Base-by-base conservation (phyloP, 345 rosid genomes). In the Populus simonii region DNA sequence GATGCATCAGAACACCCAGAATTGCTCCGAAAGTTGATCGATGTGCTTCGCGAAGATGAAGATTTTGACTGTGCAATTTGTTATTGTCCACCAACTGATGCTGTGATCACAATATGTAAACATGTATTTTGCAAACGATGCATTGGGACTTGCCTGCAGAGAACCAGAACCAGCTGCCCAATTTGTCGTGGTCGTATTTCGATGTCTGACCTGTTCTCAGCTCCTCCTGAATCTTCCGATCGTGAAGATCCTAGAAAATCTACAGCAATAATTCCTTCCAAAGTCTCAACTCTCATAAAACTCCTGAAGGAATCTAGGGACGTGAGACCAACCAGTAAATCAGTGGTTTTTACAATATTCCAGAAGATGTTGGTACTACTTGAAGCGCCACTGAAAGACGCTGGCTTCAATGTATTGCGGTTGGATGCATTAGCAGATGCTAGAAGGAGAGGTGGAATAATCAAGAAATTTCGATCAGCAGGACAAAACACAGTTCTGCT, bases 31-130 rank as follows among this genome's bases (percentile, higher is more conserved):
- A 93, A 93, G 84, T 74, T 94, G 67, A 86, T 89, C 72, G 86
- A 67, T 11, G 83, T 85, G 76, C 83, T 94, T 77, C 97, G 90
- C 90, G 98, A 90, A 81, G 90, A 94, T 51, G 98, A 94, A 84
- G 98, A 93, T 84, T 89, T 93, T 68, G 97, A 94, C 77, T 94
- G 98, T 82, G 98, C 95, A 0, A 93, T 94, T 59, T 93, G 98
- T 86, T 88, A 92, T 65, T 93, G 86, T 57, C 90, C 92, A 3
- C 93, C 93, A 53, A 78, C 70, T 29, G 87, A 88, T 73, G 76
- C 88, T 57, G 79, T 94, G 66, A 93, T 93, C 45, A 93, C 98
- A 35, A 47, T 89, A 20, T 93, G 98, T 83, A 84, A 43, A 27
- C 84, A 43, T 93, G 98, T 85, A 94, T 93, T 78, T 86, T 87